Base-by-base conservation (phyloP, 768 basidiomycete genomes). In the Calocybe gangraenosa region DNA sequence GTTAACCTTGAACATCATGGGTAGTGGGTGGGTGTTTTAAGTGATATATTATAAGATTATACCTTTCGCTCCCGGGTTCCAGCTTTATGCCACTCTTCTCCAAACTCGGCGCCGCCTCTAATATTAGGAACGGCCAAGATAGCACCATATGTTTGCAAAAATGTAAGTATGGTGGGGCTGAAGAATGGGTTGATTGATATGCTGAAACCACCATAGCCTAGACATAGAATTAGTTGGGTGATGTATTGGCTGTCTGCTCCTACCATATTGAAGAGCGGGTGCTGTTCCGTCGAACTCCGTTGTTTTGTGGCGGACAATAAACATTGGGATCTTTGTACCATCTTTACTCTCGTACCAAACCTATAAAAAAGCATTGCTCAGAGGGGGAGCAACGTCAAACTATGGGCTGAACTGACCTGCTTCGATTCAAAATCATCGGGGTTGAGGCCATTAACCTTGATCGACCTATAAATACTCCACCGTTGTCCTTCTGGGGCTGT, bases 171-270 rank as follows among this genome's bases (percentile, higher is more conserved):
- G 3, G 78, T 65, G 6, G 85, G 66, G 48, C 76, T 84, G 68
- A 90, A 92, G 60, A 76, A 79, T 7, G 88, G 88, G 46, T 75
- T 71, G 49, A 90, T 75, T 15, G 84, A 76, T 33, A 84, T 75
- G 42, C 71, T 77, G 59, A 90, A 91, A 8, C 88, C 90, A n/a
- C 89, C 90, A 52, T 90, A 91, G 25, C 86, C 84, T 84, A n/a
- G 28, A 18, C 19, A 22, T 7, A 21, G 31, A 10, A 31, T 35
- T 8, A 4, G 18, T 18, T 17, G 22, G n/a, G n/a, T n/a, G n/a
- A n/a, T n/a, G n/a, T n/a, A n/a, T n/a, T n/a, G n/a, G n/a, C n/a
- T n/a, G n/a, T n/a, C n/a, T n/a, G n/a, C n/a, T n/a, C 66, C 54
- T 46, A 82, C 86, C 88, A 47, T 88, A 92, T 59, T 89, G 86